Base-by-base conservation (phyloP, 116 monocot species). In the Posidonia oceanica region DNA sequence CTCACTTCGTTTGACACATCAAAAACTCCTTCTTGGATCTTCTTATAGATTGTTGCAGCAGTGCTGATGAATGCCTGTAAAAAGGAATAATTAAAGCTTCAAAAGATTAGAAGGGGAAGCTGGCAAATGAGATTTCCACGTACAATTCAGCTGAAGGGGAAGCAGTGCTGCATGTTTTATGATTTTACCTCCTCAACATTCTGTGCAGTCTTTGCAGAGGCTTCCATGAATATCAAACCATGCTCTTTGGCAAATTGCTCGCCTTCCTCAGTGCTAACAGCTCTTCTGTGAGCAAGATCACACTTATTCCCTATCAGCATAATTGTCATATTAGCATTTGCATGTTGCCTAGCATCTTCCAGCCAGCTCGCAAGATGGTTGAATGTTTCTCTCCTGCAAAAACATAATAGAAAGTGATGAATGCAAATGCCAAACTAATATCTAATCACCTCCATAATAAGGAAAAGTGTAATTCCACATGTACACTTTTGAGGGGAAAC, bases 271-370 rank as follows among this genome's bases (percentile, higher is more conserved):
- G 79, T 75, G 68, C 84, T 82, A 68, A 90, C 90, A 52, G 90
- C 86, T 68, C 90, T 75, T 69, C 86, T 74, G 55, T 84, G 84
- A 52, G 86, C 75, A 61, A 90, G 77, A 71, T 90, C 90, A 76
- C 84, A 82, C 72, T 90, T 90, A 53, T 90, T 90, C 5, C 90
- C 90, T 73, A 90, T 83, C 51, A 90, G 75, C 86, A 90, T 86
- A n/a, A 90, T 86, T 36, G 90, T 86, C 90, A 90, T 84, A 52
- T 90, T 90, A 58, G 86, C 84, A 84, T 86, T 86, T 55, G 90
- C 90, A 79, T 90, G 90, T 44, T 90, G 86, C 70, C 84, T 82
- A 57, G 86, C 86, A 80, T 90, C 90, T 75, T 90, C 90, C 71
- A 90, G 60, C 90, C 90, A 90, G 75, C 90, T 90, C 3, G 84